phyloP scores from a whole-genome alignment of 371 early-diverging fungal genomes.

The Mucor irregularis region DNA sequence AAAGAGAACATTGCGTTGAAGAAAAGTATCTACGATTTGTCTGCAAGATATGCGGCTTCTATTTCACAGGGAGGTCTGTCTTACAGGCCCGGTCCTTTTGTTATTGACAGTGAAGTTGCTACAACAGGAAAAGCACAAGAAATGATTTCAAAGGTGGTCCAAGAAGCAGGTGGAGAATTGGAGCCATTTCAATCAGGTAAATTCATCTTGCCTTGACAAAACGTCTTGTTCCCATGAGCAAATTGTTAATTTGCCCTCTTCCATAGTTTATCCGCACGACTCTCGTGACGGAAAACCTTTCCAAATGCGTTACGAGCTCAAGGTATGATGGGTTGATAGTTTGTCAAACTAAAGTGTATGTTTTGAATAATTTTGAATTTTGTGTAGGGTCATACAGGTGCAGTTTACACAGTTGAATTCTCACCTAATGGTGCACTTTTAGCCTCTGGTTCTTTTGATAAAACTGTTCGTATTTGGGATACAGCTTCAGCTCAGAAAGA shows the following conservation, averaged over 20 bases:
- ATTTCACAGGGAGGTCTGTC: conserved; percentile 46
- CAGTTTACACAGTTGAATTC: conserved; percentile 83
- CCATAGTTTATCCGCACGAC: conserved; percentile 33
- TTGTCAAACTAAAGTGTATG: not conserved
- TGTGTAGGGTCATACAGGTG: conserved; percentile 86
- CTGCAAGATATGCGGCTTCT: conserved; percentile 68
- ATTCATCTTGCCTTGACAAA: too few relatives aligned
- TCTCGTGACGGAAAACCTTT: conserved; percentile 50
- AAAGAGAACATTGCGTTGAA: conserved; percentile 84
- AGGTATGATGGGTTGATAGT: conserved; percentile 21
- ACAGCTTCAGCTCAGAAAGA: conserved; percentile 68
- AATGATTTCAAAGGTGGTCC: conserved; percentile 49
- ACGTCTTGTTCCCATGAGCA: not conserved
- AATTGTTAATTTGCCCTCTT: not conserved
- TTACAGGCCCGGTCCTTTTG: conserved; percentile 44
- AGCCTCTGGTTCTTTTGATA: conserved; percentile 90
- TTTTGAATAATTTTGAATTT: not conserved
- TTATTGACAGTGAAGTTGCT: conserved; percentile 37
- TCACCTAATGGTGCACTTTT: conserved; percentile 80
- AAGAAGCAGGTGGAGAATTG: conserved; percentile 47
- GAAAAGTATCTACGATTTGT: conserved; percentile 83
- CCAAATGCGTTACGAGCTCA: conserved; percentile 53
- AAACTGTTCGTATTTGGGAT: conserved; percentile 91
- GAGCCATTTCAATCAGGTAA: conserved; percentile 39
- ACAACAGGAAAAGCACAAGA: conserved; percentile 42